Percentiles rank a stretch among this genome's conserved stretches.
Evolutionary conservation across 2,329 filamentous ascomycete genomes (phyloP).

Genomic region (Metarhizium anisopliae): DNA sequence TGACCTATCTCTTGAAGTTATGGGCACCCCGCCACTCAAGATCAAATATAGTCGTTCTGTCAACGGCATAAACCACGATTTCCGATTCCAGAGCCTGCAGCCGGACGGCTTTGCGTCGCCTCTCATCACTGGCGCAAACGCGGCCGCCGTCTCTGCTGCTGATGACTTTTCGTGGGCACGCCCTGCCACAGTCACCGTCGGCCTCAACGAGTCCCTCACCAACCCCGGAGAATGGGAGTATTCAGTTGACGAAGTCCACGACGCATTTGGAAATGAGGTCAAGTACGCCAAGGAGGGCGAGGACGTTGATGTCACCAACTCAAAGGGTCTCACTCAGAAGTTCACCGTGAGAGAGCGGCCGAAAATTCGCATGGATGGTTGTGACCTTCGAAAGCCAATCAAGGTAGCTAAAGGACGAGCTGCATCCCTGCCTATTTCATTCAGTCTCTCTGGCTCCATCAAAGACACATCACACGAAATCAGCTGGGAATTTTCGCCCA

Average conservation of each 20-base stretch:
- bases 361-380: conserved; percentile 59
- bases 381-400: conserved; percentile 70
- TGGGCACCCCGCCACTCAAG: conserved; percentile 83
- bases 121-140: conserved; percentile 52
- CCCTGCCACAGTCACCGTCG: conserved; percentile 64
- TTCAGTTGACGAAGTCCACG: conserved; percentile 81
- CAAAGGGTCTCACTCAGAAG: conserved; percentile 59
- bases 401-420: conserved; percentile 70
- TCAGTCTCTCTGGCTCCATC: conserved; percentile 49
- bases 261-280: conserved; percentile 80
- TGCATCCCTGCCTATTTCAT: conserved; percentile 61
- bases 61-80: conserved; percentile 73
- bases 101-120: conserved; percentile 79
- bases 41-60: conserved; percentile 86
- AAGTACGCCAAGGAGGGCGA: conserved; percentile 61
- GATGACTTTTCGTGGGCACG: conserved; percentile 76
- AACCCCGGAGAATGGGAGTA: conserved; percentile 79
- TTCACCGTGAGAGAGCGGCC: conserved; percentile 86
- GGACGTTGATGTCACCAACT: conserved; percentile 57
- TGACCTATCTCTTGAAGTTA: conserved; percentile 71
- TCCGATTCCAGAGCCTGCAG: conserved; percentile 88
- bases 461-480: conserved; percentile 62
- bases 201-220: conserved; percentile 82
- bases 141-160: conserved; percentile 50
- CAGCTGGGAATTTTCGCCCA: conserved; percentile 73